Evolutionary conservation across 805 yeast genomes (phyloP), one percentile per base, ranked within the genome.

Genomic region (Candida arabinofermentans): DNA sequence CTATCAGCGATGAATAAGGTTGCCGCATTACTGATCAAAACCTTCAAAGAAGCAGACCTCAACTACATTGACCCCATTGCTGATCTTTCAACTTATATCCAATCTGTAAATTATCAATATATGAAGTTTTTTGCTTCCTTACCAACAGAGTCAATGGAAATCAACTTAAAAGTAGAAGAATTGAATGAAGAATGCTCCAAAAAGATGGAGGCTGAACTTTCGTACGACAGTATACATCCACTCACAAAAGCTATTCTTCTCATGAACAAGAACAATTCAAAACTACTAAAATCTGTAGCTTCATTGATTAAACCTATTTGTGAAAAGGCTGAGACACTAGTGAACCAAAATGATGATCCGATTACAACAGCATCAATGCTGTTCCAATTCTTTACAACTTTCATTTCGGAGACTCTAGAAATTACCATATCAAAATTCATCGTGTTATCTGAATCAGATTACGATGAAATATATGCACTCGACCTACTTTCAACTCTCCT

Each of bases 31-130:
- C 16, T 55, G 12, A 34, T 47, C 32, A 49, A 47, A n/a, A 27
- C 37, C 4, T 62, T 59, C 42, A 57, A 50, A 27, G 50, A 54
- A 8, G 35, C 43, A n/a, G 37, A 47, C n/a, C 48, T 57, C 22
- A 5, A 36, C 42, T 37, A 39, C 45, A 27, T 27, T 46, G 29
- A 43, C 39, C 19, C 36, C 36, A 17, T 24, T 22, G 17, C 27
- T 5, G 36, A 37, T 9, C 37, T 41, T 16, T 34, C 47, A 3
- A 24, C 24, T 5, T 60, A 44, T 36, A 53, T 29, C 31, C 51
- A 57, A 24, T 55, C 64, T 1, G 27, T 51, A 8, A 49, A 42
- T 17, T 51, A 43, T 42, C 54, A 49, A 14, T 53, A 45, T 19
- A 27, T 43, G 4, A 6, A 21, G 6, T 46, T 60, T 24, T 57